These are phyloP conservation scores for Solanum arcanum DNA, from an alignment of 257 asterid species.

Conservation along the genomic window DNA sequence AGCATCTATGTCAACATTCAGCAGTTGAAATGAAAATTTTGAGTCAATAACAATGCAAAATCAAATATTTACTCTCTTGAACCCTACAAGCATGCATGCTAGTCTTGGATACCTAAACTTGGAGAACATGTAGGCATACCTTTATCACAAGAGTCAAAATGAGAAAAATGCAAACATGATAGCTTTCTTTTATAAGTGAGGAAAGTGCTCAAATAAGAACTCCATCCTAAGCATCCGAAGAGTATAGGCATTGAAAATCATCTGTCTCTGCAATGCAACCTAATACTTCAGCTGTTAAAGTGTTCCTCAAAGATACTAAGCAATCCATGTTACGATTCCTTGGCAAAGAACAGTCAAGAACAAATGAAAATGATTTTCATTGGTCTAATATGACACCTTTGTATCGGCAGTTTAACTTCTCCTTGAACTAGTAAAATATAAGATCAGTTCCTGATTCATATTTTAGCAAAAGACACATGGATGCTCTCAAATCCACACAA, in stretches of 20 bases:
- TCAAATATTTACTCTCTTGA: background rate
- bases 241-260: background rate
- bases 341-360: background rate
- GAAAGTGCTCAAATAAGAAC: background rate
- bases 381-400: background rate
- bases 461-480: background rate
- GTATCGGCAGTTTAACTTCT: background rate
- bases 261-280: background rate
- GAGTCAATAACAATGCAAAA: background rate
- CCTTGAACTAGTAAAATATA: background rate
- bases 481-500: background rate
- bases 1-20: background rate
- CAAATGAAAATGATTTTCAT: background rate
- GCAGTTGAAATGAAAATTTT: background rate
- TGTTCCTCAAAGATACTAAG: background rate
- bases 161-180: background rate
- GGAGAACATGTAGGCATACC: background rate
- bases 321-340: background rate
- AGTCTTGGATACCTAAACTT: background rate
- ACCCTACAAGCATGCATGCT: background rate
- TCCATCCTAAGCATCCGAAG: background rate
- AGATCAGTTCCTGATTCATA: background rate
- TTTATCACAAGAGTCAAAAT: background rate
- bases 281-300: background rate
- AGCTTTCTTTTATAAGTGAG: background rate